Evolutionary conservation across 179 eudicot genomes (phyloP).

Genomic region (Silene noctiflora): DNA sequence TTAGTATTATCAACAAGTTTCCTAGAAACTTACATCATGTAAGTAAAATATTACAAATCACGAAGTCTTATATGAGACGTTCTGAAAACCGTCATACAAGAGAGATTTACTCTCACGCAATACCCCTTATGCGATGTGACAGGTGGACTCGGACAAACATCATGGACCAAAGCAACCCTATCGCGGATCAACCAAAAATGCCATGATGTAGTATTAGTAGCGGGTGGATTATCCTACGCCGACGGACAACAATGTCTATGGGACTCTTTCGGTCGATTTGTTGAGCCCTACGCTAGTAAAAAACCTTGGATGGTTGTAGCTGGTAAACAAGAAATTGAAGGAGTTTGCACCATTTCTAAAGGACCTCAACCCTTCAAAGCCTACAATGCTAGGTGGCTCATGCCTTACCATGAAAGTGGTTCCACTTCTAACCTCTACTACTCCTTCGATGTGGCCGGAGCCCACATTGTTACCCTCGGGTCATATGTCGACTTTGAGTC

Average conservation of each 20-base stretch:
- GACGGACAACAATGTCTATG: constrained; percentile 58
- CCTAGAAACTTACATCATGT: too few relatives aligned
- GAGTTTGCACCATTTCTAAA: constrained; percentile 25
- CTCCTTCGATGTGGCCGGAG: constrained; percentile 60
- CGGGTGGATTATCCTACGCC: constrained; percentile 72
- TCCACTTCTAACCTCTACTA: constrained; percentile 65
- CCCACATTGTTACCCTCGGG: constrained; percentile 59
- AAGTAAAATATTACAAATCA: too few relatives aligned
- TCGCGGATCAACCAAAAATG: constrained; percentile 41
- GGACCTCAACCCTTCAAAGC: constrained; percentile 60
- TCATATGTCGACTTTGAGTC: constrained; percentile 55
- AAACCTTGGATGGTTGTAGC: constrained; percentile 80
- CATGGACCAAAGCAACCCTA: constrained; percentile 64
- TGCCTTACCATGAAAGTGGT: constrained; percentile 67
- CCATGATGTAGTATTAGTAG: constrained; percentile 53
- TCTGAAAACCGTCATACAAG: too few relatives aligned
- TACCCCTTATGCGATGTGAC: not conserved
- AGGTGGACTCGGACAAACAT: constrained; percentile 83
- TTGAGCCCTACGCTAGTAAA: constrained; percentile 59
- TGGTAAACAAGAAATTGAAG: constrained; percentile 42
- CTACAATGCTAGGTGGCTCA: constrained; percentile 64
- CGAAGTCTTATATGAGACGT: too few relatives aligned
- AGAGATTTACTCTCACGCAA: not conserved
- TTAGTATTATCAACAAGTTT: too few relatives aligned
- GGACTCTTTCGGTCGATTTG: constrained; percentile 76